A percentile compares a stretch with the other conserved stretches of the same genome.
Conservation (phyloP, 441 rosid species). For the Macaranga tanarius region DNA sequence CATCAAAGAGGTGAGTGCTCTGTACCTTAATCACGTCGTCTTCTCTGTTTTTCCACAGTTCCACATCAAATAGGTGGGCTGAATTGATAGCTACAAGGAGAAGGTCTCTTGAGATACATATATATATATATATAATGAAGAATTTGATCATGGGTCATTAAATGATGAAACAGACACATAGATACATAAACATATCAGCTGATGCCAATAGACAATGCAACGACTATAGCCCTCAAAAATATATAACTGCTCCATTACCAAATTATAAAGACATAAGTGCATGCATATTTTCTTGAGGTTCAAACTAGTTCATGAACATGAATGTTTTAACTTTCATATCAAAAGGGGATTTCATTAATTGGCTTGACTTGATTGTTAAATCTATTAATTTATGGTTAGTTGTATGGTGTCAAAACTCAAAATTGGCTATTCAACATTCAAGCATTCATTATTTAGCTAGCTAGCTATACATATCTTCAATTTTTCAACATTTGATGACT, state of each 20-base stretch:
- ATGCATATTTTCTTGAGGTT: background rate
- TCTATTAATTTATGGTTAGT: conserved; percentile 4
- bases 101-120: background rate
- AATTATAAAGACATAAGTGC: background rate
- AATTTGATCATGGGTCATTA: background rate
- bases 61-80: background rate
- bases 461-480: too few species aligned
- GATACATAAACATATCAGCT: background rate
- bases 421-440: background rate
- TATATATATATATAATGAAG: too few species aligned
- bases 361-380: background rate
- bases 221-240: too few species aligned
- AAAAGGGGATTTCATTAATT: background rate
- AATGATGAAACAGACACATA: conserved; percentile 3
- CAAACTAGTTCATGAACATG: background rate
- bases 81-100: background rate
- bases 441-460: too few species aligned
- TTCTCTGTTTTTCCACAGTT: background rate
- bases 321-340: too few species aligned
- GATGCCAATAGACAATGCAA: background rate
- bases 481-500: background rate
- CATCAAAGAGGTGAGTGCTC: background rate
- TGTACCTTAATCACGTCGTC: background rate
- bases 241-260: background rate
- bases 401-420: background rate